Conservation (phyloP, 257 asterid genomes). For the Nicotiana tabacum region DNA sequence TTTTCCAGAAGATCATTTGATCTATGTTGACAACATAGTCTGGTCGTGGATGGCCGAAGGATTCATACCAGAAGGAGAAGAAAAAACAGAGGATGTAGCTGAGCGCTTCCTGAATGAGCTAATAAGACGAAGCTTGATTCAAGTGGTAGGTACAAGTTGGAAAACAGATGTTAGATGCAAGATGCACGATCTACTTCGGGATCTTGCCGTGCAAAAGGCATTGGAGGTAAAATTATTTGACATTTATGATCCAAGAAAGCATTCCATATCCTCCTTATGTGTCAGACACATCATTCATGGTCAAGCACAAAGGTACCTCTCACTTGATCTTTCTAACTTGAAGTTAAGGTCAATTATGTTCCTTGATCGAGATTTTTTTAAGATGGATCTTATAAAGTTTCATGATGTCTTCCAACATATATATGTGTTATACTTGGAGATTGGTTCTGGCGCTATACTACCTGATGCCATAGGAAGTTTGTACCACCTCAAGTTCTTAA, state of each 20-base stretch:
- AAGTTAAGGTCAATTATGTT: not conserved
- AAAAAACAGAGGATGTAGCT: not conserved
- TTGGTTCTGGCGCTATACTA: not conserved
- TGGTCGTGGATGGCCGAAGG: not conserved
- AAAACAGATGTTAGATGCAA: not conserved
- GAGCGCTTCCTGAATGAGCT: not conserved
- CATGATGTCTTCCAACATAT: not conserved
- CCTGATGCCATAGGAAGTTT: constrained; percentile 1
- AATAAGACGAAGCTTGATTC: not conserved
- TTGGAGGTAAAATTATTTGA: not conserved
- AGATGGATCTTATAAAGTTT: not conserved
- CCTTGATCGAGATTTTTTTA: not conserved
- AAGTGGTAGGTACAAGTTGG: not conserved
- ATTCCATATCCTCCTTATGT: not conserved
- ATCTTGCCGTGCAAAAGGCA: not conserved
- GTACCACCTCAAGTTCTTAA: not conserved
- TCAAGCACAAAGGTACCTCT: not conserved
- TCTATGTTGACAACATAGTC: not conserved
- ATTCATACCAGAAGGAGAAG: not conserved
- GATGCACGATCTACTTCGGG: not conserved
- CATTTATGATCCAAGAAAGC: not conserved
- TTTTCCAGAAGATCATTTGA: not conserved
- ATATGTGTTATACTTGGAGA: not conserved
- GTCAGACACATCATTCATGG: not conserved
- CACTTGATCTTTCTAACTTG: not conserved